phyloP scores from a whole-genome alignment of 164 flowering plant genomes.

The Vitis riparia region DNA sequence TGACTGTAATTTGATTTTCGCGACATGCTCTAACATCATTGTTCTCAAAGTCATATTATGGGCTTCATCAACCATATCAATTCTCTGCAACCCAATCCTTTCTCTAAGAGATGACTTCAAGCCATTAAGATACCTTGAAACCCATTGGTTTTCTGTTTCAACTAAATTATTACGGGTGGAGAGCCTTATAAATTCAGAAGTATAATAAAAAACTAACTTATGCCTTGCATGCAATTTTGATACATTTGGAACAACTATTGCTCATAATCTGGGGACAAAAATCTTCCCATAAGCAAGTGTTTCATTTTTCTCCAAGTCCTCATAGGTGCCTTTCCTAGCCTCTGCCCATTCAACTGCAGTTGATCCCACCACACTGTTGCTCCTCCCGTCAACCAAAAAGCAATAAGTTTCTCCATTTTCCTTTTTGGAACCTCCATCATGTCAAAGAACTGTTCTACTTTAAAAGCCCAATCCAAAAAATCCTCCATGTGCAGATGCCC shows the following conservation, averaged over 20 bases:
- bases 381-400: constrained; percentile 5
- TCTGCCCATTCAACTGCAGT: background rate
- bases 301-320: constrained; percentile 2
- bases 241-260: background rate
- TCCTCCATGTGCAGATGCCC: background rate
- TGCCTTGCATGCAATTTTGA: constrained; percentile 4
- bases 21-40: background rate
- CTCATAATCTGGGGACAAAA: constrained; percentile 11
- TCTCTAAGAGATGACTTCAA: too few species aligned
- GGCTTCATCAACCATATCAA: background rate
- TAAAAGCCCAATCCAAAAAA: constrained; percentile 1
- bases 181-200: background rate
- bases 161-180: background rate
- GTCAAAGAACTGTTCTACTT: constrained; percentile 5
- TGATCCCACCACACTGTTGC: constrained; percentile 10
- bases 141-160: background rate
- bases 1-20: too few species aligned
- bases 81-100: too few species aligned
- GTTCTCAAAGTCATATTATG: background rate
- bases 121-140: too few species aligned
- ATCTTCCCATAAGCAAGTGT: background rate
- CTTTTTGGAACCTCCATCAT: background rate
- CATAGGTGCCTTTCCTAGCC: background rate
- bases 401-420: background rate
- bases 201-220: background rate